Conservation (phyloP, 805 yeast genomes). For the Ogataea methanolica region DNA sequence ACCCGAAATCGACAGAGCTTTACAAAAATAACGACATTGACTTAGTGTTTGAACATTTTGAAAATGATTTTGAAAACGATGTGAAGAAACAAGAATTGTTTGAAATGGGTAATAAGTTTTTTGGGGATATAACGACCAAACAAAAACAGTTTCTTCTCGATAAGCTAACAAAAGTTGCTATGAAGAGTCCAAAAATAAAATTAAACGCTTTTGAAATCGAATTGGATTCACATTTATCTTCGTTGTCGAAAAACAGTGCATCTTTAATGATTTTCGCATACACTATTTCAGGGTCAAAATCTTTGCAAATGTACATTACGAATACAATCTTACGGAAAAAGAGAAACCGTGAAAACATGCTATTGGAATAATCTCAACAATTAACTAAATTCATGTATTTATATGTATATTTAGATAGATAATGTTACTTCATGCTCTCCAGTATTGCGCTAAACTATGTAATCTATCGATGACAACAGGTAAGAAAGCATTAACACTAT, state of each 20-base stretch:
- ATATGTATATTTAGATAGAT: neutral
- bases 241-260: constrained; percentile 23
- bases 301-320: constrained; percentile 24
- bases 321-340: constrained; percentile 21
- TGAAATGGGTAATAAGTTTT: constrained; percentile 2
- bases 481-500: constrained; percentile 86
- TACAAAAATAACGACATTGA: constrained; percentile 11
- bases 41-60: constrained; percentile 14
- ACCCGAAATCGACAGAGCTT: constrained; percentile 11
- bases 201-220: constrained; percentile 10
- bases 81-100: constrained; percentile 5
- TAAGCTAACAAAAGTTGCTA: constrained; percentile 13
- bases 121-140: constrained; percentile 18
- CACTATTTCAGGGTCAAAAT: constrained; percentile 24
- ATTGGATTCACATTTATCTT: constrained; percentile 12
- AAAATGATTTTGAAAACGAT: constrained; percentile 9
- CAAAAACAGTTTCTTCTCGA: constrained; percentile 18
- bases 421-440: constrained; percentile 64
- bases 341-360: constrained; percentile 11
- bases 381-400: too few species aligned
- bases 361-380: constrained; percentile 1
- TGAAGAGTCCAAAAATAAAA: constrained; percentile 20
- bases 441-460: constrained; percentile 94
- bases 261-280: constrained; percentile 28
- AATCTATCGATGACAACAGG: constrained; percentile 94